Percentiles rank a stretch among this genome's conserved stretches.
phyloP scores from a whole-genome alignment of 495 filamentous ascomycete genomes.

The Penicillium antarcticum region DNA sequence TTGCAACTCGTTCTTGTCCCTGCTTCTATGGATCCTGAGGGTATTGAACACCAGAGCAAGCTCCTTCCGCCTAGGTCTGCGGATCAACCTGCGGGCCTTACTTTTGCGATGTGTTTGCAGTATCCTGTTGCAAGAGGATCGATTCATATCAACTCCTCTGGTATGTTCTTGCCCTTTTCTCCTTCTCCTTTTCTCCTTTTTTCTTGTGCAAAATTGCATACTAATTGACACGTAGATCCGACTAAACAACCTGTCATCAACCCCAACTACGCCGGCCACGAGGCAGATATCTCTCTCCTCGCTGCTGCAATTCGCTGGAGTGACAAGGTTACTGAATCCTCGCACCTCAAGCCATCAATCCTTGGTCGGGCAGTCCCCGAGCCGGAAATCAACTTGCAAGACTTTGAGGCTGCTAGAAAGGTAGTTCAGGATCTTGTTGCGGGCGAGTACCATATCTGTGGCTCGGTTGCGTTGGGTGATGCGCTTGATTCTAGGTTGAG shows the following conservation, averaged over 20 bases:
- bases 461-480: constrained; percentile 55
- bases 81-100: constrained; percentile 14
- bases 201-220: neutral
- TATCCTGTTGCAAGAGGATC: constrained; percentile 50
- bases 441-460: constrained; percentile 30
- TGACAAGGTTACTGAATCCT: constrained; percentile 18
- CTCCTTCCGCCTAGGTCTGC: constrained; percentile 7
- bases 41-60: constrained; percentile 17
- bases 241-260: constrained; percentile 17
- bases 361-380: constrained; percentile 13
- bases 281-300: constrained; percentile 37
- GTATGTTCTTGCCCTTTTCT: too few species aligned
- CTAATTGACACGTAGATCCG: constrained; percentile 12
- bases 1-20: constrained; percentile 22
- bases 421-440: constrained; percentile 13
- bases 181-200: neutral
- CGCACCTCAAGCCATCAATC: constrained; percentile 17
- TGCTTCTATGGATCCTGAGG: constrained; percentile 10
- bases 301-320: constrained; percentile 23
- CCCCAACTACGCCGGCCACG: constrained; percentile 31
- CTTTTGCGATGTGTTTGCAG: constrained; percentile 19
- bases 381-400: constrained; percentile 15
- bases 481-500: constrained; percentile 47
- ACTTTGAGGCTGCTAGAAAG: constrained; percentile 13
- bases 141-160: constrained; percentile 47